Percentiles rank a stretch among this genome's conserved stretches.
Conservation (phyloP, 1,139 yeast genomes). For the Geotrichum restrictum region DNA sequence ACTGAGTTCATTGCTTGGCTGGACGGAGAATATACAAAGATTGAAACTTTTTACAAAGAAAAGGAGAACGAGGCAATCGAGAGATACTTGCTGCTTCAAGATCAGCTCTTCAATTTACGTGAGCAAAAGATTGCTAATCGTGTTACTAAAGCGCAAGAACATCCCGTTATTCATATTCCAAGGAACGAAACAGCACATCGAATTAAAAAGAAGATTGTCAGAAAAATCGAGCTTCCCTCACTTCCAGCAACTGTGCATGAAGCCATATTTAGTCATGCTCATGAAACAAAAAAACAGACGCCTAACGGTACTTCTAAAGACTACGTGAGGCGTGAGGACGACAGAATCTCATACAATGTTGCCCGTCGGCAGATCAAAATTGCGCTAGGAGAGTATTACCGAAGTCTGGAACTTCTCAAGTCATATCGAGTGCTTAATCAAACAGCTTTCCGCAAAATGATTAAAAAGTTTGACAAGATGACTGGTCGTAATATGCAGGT, state of each 20-base stretch:
- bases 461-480: slow-evolving; percentile 84
- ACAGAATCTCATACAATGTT: slow-evolving; percentile 48
- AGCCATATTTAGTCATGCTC: slow-evolving; percentile 10
- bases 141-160: slow-evolving; percentile 21
- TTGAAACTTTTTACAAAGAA: slow-evolving; percentile 56
- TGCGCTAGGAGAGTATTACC: slow-evolving; percentile 75
- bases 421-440: slow-evolving; percentile 74
- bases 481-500: slow-evolving; percentile 49
- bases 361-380: slow-evolving; percentile 73
- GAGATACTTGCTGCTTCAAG: slow-evolving; percentile 59
- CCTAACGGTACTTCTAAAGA: slow-evolving; percentile 7
- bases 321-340: slow-evolving; percentile 22
- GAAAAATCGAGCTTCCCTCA: slow-evolving; percentile 35
- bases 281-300: background rate
- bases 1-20: slow-evolving; percentile 58
- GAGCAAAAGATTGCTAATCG: slow-evolving; percentile 45
- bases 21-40: slow-evolving; percentile 53
- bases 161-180: slow-evolving; percentile 23
- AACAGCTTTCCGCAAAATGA: slow-evolving; percentile 82
- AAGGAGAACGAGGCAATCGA: slow-evolving; percentile 60
- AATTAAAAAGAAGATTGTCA: slow-evolving; percentile 26
- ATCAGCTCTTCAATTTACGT: slow-evolving; percentile 60
- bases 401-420: slow-evolving; percentile 71
- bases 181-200: slow-evolving; percentile 27
- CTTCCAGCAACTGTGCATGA: slow-evolving; percentile 29